Base-by-base conservation (phyloP, 78 protist species). In the Emiliania huxleyi region DNA sequence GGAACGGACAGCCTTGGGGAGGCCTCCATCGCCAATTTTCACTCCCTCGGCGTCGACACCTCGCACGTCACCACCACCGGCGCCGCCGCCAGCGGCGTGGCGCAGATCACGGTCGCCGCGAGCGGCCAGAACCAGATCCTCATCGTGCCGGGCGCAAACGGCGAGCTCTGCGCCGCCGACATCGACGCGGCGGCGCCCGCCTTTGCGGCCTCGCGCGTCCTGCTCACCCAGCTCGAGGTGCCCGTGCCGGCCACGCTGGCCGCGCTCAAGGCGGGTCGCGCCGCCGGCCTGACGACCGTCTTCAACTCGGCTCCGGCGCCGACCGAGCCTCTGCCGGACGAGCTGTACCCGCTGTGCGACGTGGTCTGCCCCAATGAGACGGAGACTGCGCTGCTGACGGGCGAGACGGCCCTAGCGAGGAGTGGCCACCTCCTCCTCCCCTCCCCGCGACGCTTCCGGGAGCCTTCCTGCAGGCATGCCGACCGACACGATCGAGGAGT, bases 101-200 rank as follows among this genome's bases (percentile, higher is more conserved):
- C 96, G 62, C 21, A 18, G 8, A 95, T 95, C 75, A 4, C 5
- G 19, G 96, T 95, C 71, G 93, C 92, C 15, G 12, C 21, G 37
- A 25, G 44, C 35, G 96, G 94, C 44, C 38, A 83, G 43, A 95
- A 95, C 35, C 15, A 8, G n/a, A 95, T 95, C 19, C 55, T 92
- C 49, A 83, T 95, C 37, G 62, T 33, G 23, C 48, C 93, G 12
- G 90, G 90, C 21, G 94, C 96, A 0, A 92, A 93, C 18, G 33
- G 1, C 29, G 2, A 5, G 15, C 25, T 92, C 23, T 21, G 91
- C 5, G 44, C 43, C 25, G 91, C 44, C 23, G 37, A n/a, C n/a
- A n/a, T 92, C 12, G 38, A 0, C 75, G 52, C 45, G 2, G 45
- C 26, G 21, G 35, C 29, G 37, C 23, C 83, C 26, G 6, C 55